Conservation (phyloP, 805 yeast genomes). For the Ogataea methanolica region DNA sequence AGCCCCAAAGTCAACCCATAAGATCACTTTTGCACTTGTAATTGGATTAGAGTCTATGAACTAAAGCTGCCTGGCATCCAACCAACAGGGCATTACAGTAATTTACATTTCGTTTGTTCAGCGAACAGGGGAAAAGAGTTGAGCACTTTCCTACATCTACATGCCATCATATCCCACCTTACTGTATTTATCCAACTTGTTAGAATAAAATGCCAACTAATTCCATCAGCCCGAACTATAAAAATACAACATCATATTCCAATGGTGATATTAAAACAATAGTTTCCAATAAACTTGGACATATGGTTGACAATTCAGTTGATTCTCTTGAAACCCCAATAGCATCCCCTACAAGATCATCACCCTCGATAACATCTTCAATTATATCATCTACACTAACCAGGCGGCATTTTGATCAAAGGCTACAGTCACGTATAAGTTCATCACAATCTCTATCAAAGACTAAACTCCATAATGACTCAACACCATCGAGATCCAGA, state of each 20-base stretch:
- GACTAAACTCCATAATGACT: not conserved
- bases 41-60: too few species aligned
- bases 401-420: constrained; percentile 15
- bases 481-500: constrained; percentile 1
- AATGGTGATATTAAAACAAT: not conserved
- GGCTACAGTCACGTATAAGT: constrained; percentile 18
- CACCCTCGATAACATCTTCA: constrained; percentile 71
- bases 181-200: too few species aligned
- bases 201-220: not conserved
- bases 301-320: not conserved
- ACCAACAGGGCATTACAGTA: too few species aligned
- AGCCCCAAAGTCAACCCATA: too few species aligned
- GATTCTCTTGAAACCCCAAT: not conserved
- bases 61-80: too few species aligned
- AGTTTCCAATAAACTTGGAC: not conserved
- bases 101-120: too few species aligned
- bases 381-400: constrained; percentile 6
- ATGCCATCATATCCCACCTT: too few species aligned
- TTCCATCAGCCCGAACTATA: not conserved
- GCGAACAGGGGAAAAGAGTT: too few species aligned
- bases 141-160: too few species aligned
- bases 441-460: not conserved
- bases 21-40: too few species aligned
- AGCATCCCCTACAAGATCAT: not conserved
- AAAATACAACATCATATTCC: not conserved